Evolutionary conservation across 139 green algal species (phyloP).

Genomic region (Closterium sp.): DNA sequence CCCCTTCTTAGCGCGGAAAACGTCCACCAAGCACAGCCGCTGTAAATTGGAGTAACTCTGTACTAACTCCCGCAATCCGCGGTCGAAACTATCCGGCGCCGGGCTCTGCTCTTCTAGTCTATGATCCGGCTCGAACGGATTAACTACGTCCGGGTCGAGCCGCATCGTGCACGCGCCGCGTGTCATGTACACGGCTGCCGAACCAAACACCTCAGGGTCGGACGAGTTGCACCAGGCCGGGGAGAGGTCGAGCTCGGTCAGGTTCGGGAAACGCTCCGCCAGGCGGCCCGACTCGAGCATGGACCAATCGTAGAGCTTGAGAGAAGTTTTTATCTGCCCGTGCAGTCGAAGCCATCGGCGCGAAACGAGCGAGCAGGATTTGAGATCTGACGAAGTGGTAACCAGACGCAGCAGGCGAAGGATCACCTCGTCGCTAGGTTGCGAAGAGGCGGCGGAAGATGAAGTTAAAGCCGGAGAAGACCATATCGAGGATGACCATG

Average conservation of each 20-base stretch:
- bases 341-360: conserved; percentile 14
- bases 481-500: neutral
- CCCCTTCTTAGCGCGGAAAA: conserved; percentile 1
- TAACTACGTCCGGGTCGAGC: neutral
- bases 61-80: conserved; percentile 14
- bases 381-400: neutral
- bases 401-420: conserved; percentile 20
- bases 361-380: conserved; percentile 10
- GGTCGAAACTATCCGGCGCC: conserved; percentile 5
- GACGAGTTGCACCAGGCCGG: conserved; percentile 17
- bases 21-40: conserved; percentile 18
- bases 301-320: conserved; percentile 24
- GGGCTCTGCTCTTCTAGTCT: conserved; percentile 24
- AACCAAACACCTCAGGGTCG: neutral
- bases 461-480: neutral
- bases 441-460: neutral
- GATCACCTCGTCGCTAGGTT: conserved; percentile 10
- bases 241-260: conserved; percentile 22
- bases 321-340: neutral
- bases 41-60: neutral
- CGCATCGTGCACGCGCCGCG: neutral
- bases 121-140: conserved; percentile 6
- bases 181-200: conserved; percentile 24
- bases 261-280: conserved; percentile 26
- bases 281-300: conserved; percentile 18